phyloP scores from a whole-genome alignment of 805 yeast genomes.

The Spathaspora passalidarum region DNA sequence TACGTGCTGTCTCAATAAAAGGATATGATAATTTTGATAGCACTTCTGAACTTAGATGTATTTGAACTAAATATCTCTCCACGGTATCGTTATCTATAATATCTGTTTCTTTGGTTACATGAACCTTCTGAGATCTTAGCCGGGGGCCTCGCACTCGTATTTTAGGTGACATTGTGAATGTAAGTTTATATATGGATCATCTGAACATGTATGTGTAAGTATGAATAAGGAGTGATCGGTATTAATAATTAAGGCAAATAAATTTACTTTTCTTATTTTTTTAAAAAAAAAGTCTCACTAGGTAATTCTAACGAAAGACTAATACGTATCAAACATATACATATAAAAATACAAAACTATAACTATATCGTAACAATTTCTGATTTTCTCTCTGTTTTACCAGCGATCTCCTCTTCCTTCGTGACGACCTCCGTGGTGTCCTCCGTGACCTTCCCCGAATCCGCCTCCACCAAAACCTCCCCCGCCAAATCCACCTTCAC shows the following conservation, averaged over 20 bases:
- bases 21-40: slow-evolving; percentile 1
- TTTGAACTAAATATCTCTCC: not conserved
- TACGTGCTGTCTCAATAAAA: not conserved
- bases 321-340: not conserved
- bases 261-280: too few relatives aligned
- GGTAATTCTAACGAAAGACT: not conserved
- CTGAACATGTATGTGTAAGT: not conserved
- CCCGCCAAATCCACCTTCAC: not conserved
- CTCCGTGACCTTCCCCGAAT: not conserved
- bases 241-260: too few relatives aligned
- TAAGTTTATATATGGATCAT: not conserved
- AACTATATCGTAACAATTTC: not conserved
- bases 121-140: slow-evolving; percentile 6
- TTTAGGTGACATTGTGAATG: not conserved
- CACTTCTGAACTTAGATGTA: not conserved
- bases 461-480: not conserved
- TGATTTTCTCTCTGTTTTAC: not conserved
- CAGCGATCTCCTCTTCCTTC: not conserved
- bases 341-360: not conserved
- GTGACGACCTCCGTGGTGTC: not conserved
- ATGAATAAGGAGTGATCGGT: not conserved
- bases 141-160: slow-evolving; percentile 10
- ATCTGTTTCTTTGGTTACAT: slow-evolving; percentile 1
- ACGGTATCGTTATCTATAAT: not conserved
- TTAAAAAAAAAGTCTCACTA: too few relatives aligned